Conservation (phyloP, 2,329 filamentous ascomycete species). For the Nemania sp. region DNA sequence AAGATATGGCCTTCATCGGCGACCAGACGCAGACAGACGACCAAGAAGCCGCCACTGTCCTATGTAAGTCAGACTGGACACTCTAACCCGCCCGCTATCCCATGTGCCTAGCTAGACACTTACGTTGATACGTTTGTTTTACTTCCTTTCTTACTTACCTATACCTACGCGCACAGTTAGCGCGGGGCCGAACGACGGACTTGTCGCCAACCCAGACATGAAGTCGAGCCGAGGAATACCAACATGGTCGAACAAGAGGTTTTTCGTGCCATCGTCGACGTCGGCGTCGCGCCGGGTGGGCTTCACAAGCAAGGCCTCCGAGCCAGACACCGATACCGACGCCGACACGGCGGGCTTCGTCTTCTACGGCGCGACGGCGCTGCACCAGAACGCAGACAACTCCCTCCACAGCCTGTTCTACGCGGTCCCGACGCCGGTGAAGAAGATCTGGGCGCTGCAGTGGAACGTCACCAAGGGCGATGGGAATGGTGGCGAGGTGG, state of each 20-base stretch:
- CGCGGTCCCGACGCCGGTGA: constrained; percentile 36
- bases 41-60: constrained; percentile 33
- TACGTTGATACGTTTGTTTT: neutral
- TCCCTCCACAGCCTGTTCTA: constrained; percentile 44
- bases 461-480: constrained; percentile 44
- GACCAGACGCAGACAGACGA: constrained; percentile 27
- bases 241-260: constrained; percentile 45
- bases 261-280: constrained; percentile 42
- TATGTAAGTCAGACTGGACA: constrained; percentile 37
- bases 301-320: constrained; percentile 35
- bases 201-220: constrained; percentile 42
- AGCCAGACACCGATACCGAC: constrained; percentile 19
- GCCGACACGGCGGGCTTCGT: constrained; percentile 42
- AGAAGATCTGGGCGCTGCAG: constrained; percentile 42
- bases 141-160: neutral
- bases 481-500: constrained; percentile 22
- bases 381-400: constrained; percentile 34
- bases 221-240: constrained; percentile 31
- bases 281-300: constrained; percentile 41
- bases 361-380: constrained; percentile 45
- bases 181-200: constrained; percentile 30
- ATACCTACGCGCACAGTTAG: constrained; percentile 38
- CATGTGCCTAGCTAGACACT: neutral
- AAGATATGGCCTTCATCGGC: constrained; percentile 34
- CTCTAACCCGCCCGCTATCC: neutral